A percentile compares a stretch with the other conserved stretches of the same genome.
These are phyloP conservation scores for Astragalus membranaceus DNA, from an alignment of 306 rosid species.

Conservation along the genomic window DNA sequence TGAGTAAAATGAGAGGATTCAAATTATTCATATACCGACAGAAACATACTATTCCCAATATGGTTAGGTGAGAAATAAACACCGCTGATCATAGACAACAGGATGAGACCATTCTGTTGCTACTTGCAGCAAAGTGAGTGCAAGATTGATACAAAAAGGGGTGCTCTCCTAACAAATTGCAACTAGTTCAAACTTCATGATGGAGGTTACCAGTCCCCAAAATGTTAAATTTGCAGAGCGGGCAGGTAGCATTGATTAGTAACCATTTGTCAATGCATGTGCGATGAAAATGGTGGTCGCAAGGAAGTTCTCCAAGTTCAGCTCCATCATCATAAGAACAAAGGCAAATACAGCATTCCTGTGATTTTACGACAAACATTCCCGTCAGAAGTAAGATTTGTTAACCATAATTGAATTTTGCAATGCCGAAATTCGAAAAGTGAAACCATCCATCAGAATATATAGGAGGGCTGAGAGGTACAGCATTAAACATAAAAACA, in stretches of 20 bases:
- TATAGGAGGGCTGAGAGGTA: neutral
- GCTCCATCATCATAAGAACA: conserved; percentile 52
- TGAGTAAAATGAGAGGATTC: neutral
- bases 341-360: conserved; percentile 92
- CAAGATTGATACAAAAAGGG: too few relatives aligned
- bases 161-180: too few relatives aligned
- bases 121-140: too few relatives aligned
- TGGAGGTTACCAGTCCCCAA: conserved; percentile 33
- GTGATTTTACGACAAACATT: conserved; percentile 21
- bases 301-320: conserved; percentile 78
- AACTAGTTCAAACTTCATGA: conserved; percentile 34
- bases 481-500: neutral
- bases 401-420: neutral
- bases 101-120: too few relatives aligned
- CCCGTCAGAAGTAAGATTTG: conserved; percentile 8
- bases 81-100: neutral
- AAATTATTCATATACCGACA: neutral
- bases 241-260: conserved; percentile 69
- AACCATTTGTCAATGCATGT: conserved; percentile 90
- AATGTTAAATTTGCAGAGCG: conserved; percentile 85
- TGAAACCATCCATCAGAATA: conserved; percentile 4
- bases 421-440: neutral
- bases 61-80: conserved; percentile 12
- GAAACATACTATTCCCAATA: conserved; percentile 12
- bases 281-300: conserved; percentile 79